Base-by-base conservation (phyloP, 169 alveolate species). In the Plasmodium sp. region DNA sequence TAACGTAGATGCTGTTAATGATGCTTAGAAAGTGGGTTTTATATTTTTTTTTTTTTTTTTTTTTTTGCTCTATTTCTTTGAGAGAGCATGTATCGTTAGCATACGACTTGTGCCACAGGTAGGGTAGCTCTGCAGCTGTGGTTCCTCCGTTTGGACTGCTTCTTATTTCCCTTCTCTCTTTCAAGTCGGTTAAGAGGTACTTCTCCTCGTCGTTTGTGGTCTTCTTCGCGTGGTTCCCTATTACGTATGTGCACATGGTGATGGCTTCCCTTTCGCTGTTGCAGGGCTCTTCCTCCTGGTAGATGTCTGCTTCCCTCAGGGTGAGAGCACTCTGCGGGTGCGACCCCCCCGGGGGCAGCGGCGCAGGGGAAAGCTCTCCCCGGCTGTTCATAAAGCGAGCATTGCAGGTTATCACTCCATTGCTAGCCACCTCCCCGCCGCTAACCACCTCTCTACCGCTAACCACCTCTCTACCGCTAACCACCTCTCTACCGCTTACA, bases 1-100 rank as follows among this genome's bases (percentile, higher is more conserved):
- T 36, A 12, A 88, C 83, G 71, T 88, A 88, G 7, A 88, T 88
- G 22, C 94, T 88, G 72, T 88, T 88, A 22, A 88, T 51, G 67
- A 88, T 80, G 12, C 72, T 88, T 54, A 88, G 80, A 67, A 79
- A 88, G 27, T 36, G 12, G 16, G 54, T 79, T 88, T 88, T 71
- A 72, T 88, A 56, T 41, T 79, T 88, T 73, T 51, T 86, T 39
- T 86, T 88, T 27, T 62, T 62, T 22, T 36, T 88, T 16, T 58
- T 79, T 77, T 77, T 73, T 22, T 72, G 56, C 56, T 56, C 83
- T 22, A 88, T 56, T 54, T 6, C 71, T 27, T 88, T 88, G 39
- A 88, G 72, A 18, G 48, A 67, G 34, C 22, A 41, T 34, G 90
- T 88, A 43, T 88, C 94, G 16, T 80, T 80, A 9, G 45, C 27